phyloP scores from a whole-genome alignment of 169 alveolate genomes.

The Cryptosporidium baileyi region DNA sequence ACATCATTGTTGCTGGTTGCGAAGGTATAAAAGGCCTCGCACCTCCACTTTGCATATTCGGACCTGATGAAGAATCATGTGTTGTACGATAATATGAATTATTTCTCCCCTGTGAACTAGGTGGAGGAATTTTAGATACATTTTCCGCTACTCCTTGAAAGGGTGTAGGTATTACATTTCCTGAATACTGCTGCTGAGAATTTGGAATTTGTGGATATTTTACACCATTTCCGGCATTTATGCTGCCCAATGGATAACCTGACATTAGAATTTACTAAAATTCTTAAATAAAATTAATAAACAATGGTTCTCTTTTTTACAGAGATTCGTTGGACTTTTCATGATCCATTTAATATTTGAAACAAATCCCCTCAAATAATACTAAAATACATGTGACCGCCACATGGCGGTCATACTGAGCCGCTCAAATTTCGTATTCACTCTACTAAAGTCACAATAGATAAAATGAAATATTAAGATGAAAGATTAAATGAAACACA shows the following conservation, averaged over 20 bases:
- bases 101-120: too few species aligned
- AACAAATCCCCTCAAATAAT: too few species aligned
- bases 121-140: background rate
- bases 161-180: slow-evolving; percentile 28
- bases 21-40: background rate
- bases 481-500: too few species aligned
- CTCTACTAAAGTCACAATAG: too few species aligned
- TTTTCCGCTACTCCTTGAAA: slow-evolving; percentile 31
- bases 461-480: too few species aligned
- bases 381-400: too few species aligned
- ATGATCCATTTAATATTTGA: too few species aligned
- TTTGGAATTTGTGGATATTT: background rate
- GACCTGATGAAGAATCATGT: background rate
- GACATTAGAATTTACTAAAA: slow-evolving; percentile 31
- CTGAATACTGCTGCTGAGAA: slow-evolving; percentile 16
- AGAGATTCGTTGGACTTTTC: too few species aligned
- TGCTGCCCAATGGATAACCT: slow-evolving; percentile 11
- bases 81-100: background rate
- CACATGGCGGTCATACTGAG: too few species aligned
- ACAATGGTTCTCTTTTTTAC: too few species aligned
- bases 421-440: too few species aligned
- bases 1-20: background rate
- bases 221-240: background rate
- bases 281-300: too few species aligned
- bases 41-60: background rate